A percentile compares a stretch with the other conserved stretches of the same genome.
These are phyloP conservation scores for Acanthamoeba polyphaga DNA, from an alignment of 208 protist genomes.

Conservation along the genomic window DNA sequence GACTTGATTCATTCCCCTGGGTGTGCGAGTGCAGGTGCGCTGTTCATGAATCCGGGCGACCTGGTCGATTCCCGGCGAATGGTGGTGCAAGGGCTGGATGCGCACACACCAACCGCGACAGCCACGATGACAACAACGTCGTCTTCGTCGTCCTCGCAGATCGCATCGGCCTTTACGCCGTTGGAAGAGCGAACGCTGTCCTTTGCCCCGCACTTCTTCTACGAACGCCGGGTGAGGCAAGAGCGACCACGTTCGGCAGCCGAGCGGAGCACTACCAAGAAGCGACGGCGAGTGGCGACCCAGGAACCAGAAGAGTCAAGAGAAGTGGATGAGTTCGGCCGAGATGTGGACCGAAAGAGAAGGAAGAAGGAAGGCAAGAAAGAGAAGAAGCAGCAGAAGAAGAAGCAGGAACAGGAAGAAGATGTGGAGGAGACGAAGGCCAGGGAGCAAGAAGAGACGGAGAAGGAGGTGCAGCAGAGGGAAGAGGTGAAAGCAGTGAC, in stretches of 20 bases:
- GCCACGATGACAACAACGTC: background rate
- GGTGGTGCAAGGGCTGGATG: background rate
- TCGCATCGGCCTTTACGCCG: background rate
- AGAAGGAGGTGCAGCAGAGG: background rate
- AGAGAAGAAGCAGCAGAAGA: background rate
- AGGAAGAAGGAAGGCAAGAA: background rate
- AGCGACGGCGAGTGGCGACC: background rate
- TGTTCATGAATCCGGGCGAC: conserved; percentile 55
- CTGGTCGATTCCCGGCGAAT: background rate
- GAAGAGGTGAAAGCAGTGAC: background rate
- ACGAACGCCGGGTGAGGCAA: background rate
- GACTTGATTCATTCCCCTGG: background rate
- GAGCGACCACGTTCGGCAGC: background rate
- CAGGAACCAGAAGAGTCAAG: background rate
- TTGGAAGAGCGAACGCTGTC: background rate
- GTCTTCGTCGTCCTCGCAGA: background rate
- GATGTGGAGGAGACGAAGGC: background rate
- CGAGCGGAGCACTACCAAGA: background rate
- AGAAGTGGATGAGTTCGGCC: background rate
- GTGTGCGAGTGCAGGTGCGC: background rate
- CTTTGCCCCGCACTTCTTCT: background rate
- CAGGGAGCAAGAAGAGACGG: background rate
- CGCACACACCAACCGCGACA: background rate
- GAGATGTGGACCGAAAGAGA: background rate
- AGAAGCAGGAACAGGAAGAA: background rate